Conservation (phyloP, 306 rosid genomes). For the Corylus heterophylla region DNA sequence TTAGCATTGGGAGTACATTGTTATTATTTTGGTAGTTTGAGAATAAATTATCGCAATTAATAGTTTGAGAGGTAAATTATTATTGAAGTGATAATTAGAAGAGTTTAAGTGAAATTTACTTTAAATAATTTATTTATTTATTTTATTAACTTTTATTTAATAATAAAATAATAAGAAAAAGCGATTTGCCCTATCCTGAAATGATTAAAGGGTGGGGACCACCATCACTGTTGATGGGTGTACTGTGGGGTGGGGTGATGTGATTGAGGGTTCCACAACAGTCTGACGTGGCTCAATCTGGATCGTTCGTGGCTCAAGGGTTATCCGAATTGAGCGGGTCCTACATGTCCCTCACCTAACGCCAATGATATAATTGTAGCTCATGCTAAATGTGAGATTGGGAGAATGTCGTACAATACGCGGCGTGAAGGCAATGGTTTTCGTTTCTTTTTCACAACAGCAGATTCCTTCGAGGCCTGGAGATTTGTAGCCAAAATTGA, state of each 20-base stretch:
- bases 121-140: too few relatives aligned
- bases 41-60: too few relatives aligned
- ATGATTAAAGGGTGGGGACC: not conserved
- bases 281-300: slow-evolving; percentile 29
- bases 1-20: too few relatives aligned
- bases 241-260: not conserved
- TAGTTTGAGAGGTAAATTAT: too few relatives aligned
- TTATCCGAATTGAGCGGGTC: slow-evolving; percentile 46
- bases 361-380: not conserved
- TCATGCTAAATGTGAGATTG: not conserved
- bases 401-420: slow-evolving; percentile 26
- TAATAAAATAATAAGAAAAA: not conserved
- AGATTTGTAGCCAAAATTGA: not conserved
- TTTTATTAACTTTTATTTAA: too few relatives aligned
- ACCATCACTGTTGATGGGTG: not conserved
- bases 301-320: slow-evolving; percentile 1
- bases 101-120: too few relatives aligned
- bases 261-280: not conserved
- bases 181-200: not conserved
- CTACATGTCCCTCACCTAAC: slow-evolving; percentile 18
- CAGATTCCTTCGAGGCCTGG: slow-evolving; percentile 7
- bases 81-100: too few relatives aligned
- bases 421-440: slow-evolving; percentile 51
- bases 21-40: too few relatives aligned
- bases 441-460: not conserved